phyloP scores from a whole-genome alignment of 2,329 filamentous ascomycete genomes.

The Aureobasidium vineae region DNA sequence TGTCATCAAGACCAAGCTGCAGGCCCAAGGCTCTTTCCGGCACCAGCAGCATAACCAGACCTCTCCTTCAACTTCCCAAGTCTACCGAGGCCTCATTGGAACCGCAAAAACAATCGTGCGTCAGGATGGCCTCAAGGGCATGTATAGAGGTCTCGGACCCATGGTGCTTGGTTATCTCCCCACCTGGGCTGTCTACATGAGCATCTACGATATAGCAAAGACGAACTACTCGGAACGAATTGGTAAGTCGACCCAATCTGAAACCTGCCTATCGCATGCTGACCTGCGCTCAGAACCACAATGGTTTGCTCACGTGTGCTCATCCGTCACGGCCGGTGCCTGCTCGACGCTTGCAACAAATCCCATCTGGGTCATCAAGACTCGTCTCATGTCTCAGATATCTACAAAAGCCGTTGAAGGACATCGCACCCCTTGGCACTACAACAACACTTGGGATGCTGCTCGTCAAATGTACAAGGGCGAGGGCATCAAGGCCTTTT shows the following conservation, averaged over 20 bases:
- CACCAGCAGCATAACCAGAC: constrained; percentile 40
- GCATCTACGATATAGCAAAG: constrained; percentile 90
- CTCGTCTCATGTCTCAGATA: constrained; percentile 92
- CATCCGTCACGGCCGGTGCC: constrained; percentile 84
- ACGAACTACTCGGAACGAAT: constrained; percentile 66
- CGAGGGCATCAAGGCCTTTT: constrained; percentile 88
- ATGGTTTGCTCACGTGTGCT: constrained; percentile 78
- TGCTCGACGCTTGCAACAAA: constrained; percentile 95
- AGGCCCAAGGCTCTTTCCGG: constrained; percentile 85
- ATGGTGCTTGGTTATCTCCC: constrained; percentile 95
- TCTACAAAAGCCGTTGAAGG: constrained; percentile 55
- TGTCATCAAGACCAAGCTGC: constrained; percentile 98
- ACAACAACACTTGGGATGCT: constrained; percentile 83
- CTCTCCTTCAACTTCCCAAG: constrained; percentile 47
- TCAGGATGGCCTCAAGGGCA: constrained; percentile 82
- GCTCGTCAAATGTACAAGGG: constrained; percentile 92
- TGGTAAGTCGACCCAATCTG: constrained; percentile 38
- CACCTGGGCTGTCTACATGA: constrained; percentile 98
- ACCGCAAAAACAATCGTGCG: constrained; percentile 82
- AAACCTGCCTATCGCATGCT: constrained; percentile 17
- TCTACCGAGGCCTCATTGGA: constrained; percentile 85
- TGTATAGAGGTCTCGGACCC: constrained; percentile 91
- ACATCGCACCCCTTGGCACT: constrained; percentile 79
- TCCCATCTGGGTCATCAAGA: constrained; percentile 99
- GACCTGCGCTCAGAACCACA: constrained; percentile 59